phyloP scores from a whole-genome alignment of 306 rosid genomes.

The Prunus mongolica region DNA sequence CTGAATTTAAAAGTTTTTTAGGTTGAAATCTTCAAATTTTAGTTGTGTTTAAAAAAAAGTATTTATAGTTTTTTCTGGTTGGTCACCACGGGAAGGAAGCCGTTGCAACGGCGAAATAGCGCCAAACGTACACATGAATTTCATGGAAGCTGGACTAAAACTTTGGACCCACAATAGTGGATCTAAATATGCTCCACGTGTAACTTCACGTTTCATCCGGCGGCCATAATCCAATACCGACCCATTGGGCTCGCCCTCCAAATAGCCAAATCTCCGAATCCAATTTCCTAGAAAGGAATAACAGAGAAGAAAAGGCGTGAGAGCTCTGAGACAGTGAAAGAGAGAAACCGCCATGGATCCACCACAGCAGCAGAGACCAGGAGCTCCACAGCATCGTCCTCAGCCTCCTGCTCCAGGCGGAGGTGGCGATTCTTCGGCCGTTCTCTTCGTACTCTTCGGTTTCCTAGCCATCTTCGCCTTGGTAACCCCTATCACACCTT shows the following conservation, averaged over 20 bases:
- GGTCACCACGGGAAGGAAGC: not conserved
- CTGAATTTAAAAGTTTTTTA: no score
- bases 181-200: not conserved
- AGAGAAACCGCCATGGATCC: conserved; percentile 56
- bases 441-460: conserved; percentile 23
- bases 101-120: not conserved
- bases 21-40: no score
- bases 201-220: not conserved
- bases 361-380: conserved; percentile 29
- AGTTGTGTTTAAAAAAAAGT: not conserved
- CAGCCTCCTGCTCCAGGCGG: conserved; percentile 11
- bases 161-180: not conserved
- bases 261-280: not conserved
- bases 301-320: not conserved
- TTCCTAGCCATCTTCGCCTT: conserved; percentile 44
- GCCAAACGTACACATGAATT: not conserved
- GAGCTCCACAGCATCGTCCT: conserved; percentile 25
- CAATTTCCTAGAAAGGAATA: not conserved
- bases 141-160: not conserved
- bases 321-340: not conserved
- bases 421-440: conserved; percentile 27
- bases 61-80: not conserved
- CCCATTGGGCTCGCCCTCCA: no score
- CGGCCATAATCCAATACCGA: not conserved
- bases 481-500: conserved; percentile 38